These are phyloP conservation scores for Cladophialophora bantiana DNA, from an alignment of 2,329 filamentous ascomycete genomes.

Conservation along the genomic window DNA sequence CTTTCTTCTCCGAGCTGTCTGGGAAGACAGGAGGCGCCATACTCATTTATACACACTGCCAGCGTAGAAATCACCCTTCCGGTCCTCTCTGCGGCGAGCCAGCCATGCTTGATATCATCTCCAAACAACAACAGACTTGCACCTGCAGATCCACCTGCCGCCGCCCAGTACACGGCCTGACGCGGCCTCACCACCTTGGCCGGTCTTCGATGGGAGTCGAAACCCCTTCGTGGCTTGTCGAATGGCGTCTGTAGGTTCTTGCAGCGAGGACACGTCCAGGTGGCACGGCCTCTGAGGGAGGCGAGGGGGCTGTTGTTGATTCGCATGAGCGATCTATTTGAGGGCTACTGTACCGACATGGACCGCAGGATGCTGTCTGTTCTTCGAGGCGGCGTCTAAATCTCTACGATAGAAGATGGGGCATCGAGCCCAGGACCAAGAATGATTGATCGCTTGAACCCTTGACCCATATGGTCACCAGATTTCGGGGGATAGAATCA, in stretches of 20 bases:
- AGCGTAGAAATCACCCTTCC: slow-evolving; percentile 78
- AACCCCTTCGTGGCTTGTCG: slow-evolving; percentile 21
- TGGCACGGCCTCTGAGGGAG: slow-evolving; percentile 29
- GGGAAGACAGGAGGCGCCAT: slow-evolving; percentile 36
- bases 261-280: slow-evolving; percentile 36
- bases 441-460: not conserved
- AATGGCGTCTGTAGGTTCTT: slow-evolving; percentile 17
- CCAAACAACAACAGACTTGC: slow-evolving; percentile 52
- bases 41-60: slow-evolving; percentile 89
- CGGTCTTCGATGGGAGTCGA: slow-evolving; percentile 22
- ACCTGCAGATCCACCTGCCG: slow-evolving; percentile 31
- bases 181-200: slow-evolving; percentile 29
- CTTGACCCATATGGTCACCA: slow-evolving; percentile 4
- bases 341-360: slow-evolving; percentile 14
- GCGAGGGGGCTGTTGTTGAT: slow-evolving; percentile 17
- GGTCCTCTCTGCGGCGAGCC: slow-evolving; percentile 76
- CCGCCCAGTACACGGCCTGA: slow-evolving; percentile 34
- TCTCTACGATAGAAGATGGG: not conserved
- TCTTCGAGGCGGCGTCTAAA: not conserved
- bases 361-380: not conserved
- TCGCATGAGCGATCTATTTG: slow-evolving; percentile 31
- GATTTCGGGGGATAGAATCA: slow-evolving; percentile 7
- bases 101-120: slow-evolving; percentile 76
- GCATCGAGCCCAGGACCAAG: slow-evolving; percentile 1
- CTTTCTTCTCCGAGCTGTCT: not conserved